Base-by-base conservation (phyloP, 805 yeast genomes). In the Candida andamanensis region DNA sequence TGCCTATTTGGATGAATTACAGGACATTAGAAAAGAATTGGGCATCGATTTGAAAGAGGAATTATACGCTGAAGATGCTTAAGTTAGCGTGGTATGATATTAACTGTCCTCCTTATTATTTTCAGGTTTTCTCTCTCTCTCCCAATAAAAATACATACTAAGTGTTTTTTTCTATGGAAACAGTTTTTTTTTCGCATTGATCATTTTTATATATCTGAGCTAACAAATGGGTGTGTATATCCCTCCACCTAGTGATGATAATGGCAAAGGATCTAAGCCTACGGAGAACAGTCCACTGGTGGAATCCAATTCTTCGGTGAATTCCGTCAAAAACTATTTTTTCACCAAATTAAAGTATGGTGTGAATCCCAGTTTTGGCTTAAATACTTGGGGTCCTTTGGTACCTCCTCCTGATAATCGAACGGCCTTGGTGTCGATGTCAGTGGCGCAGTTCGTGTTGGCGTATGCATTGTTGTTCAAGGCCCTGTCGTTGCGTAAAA, bases 31-130 rank as follows among this genome's bases (percentile, higher is more conserved):
- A 72, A 74, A 81, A 60, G 95, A 89, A 63, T 76, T 92, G 53
- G 97, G 97, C 49, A 74, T 89, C 58, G 90, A 90, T 49, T 76
- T 89, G 60, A 85, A 85, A 71, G 97, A 89, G 69, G 95, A 85
- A 51, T 73, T 89, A 54, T 87, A 56, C 45, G 56, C 60, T 45
- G 58, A 49, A 32, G 55, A 23, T n/a, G 33, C 28, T 24, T 30
- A 29, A 15, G 22, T 9, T 20, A 11, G 11, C 9, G 22, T 20
- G 8, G 15, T 25, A 25, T 14, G 15, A 25, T 25, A 25, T 25
- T 12, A 12, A 25, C 17, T 8, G 22, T 19, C 11, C 22, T 8
- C 8, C 11, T 8, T 19, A 19, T 19, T 19, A 19, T 19, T 19
- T n/a, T n/a, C n/a, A n/a, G n/a, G n/a, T n/a, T n/a, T n/a, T n/a